Conservation (phyloP, 768 basidiomycete species). For the Pleurotus platypus region DNA sequence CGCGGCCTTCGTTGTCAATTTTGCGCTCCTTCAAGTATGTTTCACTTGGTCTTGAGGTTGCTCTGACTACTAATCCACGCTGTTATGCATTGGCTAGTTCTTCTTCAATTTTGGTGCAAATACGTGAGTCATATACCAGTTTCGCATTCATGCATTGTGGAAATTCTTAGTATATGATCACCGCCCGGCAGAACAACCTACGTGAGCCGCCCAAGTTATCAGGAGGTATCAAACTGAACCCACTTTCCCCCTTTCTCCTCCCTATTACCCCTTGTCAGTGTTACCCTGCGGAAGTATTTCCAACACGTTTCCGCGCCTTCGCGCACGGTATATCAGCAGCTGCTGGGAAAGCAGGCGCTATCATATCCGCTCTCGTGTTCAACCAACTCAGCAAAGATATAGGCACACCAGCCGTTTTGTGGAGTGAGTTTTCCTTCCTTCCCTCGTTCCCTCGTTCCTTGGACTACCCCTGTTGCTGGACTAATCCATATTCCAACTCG, state of each 20-base stretch:
- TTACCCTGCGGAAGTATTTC: constrained; percentile 79
- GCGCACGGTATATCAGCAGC: constrained; percentile 79
- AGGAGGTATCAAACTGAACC: background rate
- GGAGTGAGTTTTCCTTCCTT: constrained; percentile 49
- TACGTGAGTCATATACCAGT: constrained; percentile 33
- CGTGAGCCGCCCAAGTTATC: constrained; percentile 22
- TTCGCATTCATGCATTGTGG: background rate
- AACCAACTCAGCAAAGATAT: constrained; percentile 57
- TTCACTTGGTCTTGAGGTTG: background rate
- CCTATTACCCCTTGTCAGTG: constrained; percentile 31
- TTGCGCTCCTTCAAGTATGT: constrained; percentile 59
- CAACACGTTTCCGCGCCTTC: constrained; percentile 67
- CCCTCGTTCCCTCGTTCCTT: too few species aligned
- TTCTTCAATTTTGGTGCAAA: constrained; percentile 86
- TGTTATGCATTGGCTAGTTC: constrained; percentile 35
- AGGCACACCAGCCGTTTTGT: constrained; percentile 63
- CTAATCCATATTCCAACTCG: too few species aligned
- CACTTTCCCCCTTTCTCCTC: background rate
- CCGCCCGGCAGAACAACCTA: constrained; percentile 42
- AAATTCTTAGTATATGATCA: background rate
- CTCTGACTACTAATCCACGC: background rate
- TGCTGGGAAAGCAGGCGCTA: constrained; percentile 70
- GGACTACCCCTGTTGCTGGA: too few species aligned
- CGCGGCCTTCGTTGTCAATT: constrained; percentile 65
- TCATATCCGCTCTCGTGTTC: constrained; percentile 73